Evolutionary conservation across 1,139 yeast genomes (phyloP), one percentile per base, ranked within the genome.

Genomic region (Kodamaea anthophila): DNA sequence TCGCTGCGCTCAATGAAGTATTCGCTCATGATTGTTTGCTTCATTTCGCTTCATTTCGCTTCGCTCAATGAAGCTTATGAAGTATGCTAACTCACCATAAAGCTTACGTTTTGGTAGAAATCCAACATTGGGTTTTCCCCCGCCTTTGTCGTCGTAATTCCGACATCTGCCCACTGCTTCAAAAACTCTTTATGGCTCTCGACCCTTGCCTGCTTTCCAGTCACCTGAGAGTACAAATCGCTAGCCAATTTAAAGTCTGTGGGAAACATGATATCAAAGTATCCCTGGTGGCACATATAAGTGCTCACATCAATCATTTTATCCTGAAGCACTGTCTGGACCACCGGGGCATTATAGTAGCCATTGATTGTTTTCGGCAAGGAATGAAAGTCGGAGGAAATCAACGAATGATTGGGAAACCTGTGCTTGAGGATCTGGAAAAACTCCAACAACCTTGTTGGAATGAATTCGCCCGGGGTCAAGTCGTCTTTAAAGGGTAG

Each of bases 91-190:
- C 31, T 70, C 33, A 70, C 70, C 68, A 83, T 63, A 45, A 84
- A 84, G 19, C 85, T 77, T 4, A 86, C 94, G 49, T 85, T 85
- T 28, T 70, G 65, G 51, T 85, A 85, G 39, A 84, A 74, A 33
- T 81, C 82, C 37, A 85, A 52, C 88, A 85, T 76, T n/a, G 95
- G 95, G 44, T 83, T 83, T 43, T 84, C 94, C 0, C 95, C 95
- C 21, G 74, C 70, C 42, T 70, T 74, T 1, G 94, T 81, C 4
- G 76, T 70, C 4, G 94, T 83, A 6, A 65, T 68, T 4, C 77
- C 77, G 1, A 71, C 39, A 43, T 81, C 87, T 0, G 82, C 86
- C 93, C 94, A 84, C 31, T 67, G 66, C 34, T 63, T 68, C 43
- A 86, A 53, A 40, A 82, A 85, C 9, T 75, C 82, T 7, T 64